These are phyloP conservation scores for Helichrysum umbraculigerum DNA, from an alignment of 129 eudicot species.

Conservation along the genomic window DNA sequence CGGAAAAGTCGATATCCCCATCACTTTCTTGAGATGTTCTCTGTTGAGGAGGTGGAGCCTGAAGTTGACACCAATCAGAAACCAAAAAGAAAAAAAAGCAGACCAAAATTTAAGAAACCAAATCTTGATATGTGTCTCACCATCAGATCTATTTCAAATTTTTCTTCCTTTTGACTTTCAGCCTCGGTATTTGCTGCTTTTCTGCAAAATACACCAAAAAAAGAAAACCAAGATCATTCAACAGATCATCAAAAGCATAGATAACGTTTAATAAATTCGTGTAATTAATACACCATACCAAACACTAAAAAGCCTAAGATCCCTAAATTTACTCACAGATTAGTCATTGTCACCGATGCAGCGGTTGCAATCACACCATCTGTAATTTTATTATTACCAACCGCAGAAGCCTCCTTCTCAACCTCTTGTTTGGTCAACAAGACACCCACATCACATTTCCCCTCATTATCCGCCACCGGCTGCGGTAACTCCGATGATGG, in stretches of 20 bases:
- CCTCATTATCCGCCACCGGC: slow-evolving; percentile 38
- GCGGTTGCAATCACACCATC: slow-evolving; percentile 52
- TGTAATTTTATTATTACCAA: slow-evolving; percentile 29
- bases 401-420: slow-evolving; percentile 52
- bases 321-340: slow-evolving; percentile 47
- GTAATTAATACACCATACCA: slow-evolving; percentile 8
- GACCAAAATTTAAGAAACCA: slow-evolving; percentile 4
- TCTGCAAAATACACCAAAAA: slow-evolving; percentile 39
- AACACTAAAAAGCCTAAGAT: slow-evolving; percentile 20
- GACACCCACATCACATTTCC: slow-evolving; percentile 39
- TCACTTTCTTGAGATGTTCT: slow-evolving; percentile 69
- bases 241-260: slow-evolving; percentile 16
- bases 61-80: slow-evolving; percentile 21
- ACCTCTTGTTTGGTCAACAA: slow-evolving; percentile 42
- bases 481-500: slow-evolving; percentile 24
- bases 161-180: slow-evolving; percentile 54
- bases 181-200: slow-evolving; percentile 26
- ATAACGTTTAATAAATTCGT: background rate
- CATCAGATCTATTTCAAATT: slow-evolving; percentile 92
- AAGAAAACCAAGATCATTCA: slow-evolving; percentile 15
- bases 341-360: slow-evolving; percentile 38
- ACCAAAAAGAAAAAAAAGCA: background rate
- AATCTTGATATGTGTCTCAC: slow-evolving; percentile 45
- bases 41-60: slow-evolving; percentile 96
- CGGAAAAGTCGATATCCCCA: slow-evolving; percentile 28